Evolutionary conservation across 2,329 filamentous ascomycete genomes (phyloP), one percentile per base, ranked within the genome.

Genomic region (Fusarium kyushuense): DNA sequence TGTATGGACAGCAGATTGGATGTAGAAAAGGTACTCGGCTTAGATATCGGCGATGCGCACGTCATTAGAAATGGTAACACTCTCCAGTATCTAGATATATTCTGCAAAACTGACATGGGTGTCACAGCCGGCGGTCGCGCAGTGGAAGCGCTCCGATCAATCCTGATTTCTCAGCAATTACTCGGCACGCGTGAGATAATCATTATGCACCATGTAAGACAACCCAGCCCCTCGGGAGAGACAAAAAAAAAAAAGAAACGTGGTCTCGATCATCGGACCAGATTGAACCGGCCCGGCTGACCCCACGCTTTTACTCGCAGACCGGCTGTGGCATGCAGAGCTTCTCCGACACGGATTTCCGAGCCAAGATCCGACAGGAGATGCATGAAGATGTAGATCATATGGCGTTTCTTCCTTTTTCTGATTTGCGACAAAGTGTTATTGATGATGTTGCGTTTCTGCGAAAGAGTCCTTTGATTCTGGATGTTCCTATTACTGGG

Each of bases 1-100:
- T 96, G 92, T 79, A 96, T 96, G 92, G 92, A 96, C 74, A 90
- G 92, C 7, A 88, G 92, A 52, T 82, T 89, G 71, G 85, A 95
- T 73, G 88, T 92, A 0, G 84, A 87, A 5, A 81, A 85, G 14
- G 90, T 90, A 2, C 90, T 93, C 16, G 72, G 72, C 17, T 36
- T 74, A 3, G 72, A 95, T 72, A 88, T 92, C 0, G 92, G 92
- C 40, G 91, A 94, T 67, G 92, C 92, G 1, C 92, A 96, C 77
- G 87, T 94, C 32, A 90, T 94, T 62, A 88, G 92, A 60, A 94
- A 94, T 69, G 90, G 68, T 71, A 38, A 19, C 33, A 33, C 11
- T 30, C 25, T 14, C 23, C 29, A 23, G 35, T 45, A 23, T 7
- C 2, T 1, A 23, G 17, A 19, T 41, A 17, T 16, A 8, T 13